Evolutionary conservation across 345 rosid species (phyloP).

Genomic region (Arabidopsis suecica): DNA sequence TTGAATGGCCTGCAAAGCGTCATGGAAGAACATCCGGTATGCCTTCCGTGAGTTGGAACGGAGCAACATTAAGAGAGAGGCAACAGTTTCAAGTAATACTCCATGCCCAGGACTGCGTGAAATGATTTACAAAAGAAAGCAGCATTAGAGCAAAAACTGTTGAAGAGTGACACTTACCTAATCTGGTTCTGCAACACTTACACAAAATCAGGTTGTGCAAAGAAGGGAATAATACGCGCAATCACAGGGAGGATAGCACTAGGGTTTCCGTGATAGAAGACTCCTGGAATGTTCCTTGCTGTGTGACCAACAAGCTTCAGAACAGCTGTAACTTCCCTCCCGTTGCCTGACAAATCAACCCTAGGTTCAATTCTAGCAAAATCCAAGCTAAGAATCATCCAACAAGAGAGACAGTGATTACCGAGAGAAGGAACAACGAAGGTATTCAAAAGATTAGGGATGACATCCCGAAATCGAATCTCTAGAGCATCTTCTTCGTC

Average conservation of each 20-base stretch:
- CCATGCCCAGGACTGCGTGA: conserved; percentile 73
- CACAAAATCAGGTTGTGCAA: conserved; percentile 80
- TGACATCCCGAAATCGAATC: conserved; percentile 72
- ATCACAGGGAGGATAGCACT: conserved; percentile 72
- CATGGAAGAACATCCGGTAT: conserved; percentile 73
- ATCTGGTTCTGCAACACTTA: conserved; percentile 37
- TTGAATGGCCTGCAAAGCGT: conserved; percentile 71
- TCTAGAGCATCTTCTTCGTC: conserved; percentile 72
- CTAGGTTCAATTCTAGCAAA: not conserved
- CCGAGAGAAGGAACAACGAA: conserved; percentile 84
- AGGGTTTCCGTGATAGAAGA: conserved; percentile 84
- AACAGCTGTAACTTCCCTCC: conserved; percentile 81
- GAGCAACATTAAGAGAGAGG: conserved; percentile 81
- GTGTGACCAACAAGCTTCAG: conserved; percentile 79
- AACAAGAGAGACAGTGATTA: conserved; percentile 31
- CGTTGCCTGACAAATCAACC: conserved; percentile 56
- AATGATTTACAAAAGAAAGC: conserved; percentile 14
- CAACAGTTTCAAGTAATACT: conserved; percentile 81
- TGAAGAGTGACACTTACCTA: not conserved
- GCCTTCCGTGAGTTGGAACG: conserved; percentile 81
- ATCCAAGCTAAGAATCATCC: not conserved
- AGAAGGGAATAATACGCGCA: conserved; percentile 79
- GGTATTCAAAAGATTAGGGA: conserved; percentile 76
- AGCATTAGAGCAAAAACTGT: conserved; percentile 20
- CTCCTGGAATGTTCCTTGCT: conserved; percentile 80